A percentile compares a stretch with the other conserved stretches of the same genome.
Conservation (phyloP, 2,329 filamentous ascomycete species). For the Fusarium sp. region DNA sequence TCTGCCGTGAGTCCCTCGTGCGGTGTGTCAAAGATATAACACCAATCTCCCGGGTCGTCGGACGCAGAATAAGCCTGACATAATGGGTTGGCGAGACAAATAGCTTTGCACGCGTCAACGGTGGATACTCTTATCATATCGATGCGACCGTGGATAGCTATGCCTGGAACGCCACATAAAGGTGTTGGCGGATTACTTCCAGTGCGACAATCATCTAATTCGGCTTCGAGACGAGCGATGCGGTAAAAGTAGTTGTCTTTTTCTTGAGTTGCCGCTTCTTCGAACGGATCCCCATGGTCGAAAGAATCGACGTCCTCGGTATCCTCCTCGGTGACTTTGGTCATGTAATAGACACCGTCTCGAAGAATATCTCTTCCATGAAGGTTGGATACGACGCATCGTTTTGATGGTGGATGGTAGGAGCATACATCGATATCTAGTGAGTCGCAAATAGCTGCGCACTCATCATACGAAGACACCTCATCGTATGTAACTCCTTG, state of each 20-base stretch:
- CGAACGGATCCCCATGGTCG: background rate
- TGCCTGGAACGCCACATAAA: background rate
- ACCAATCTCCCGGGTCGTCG: background rate
- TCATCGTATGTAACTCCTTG: background rate
- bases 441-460: background rate
- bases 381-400: background rate
- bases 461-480: background rate
- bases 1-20: accelerated
- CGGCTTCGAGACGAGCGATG: background rate
- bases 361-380: background rate
- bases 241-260: background rate
- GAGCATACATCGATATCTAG: background rate
- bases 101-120: background rate
- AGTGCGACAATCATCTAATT: background rate
- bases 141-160: background rate
- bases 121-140: background rate
- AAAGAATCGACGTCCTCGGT: accelerated
- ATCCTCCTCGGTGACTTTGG: background rate
- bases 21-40: background rate
- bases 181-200: accelerated
- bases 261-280: background rate
- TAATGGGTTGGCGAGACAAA: background rate
- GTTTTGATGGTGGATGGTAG: background rate
- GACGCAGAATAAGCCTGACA: background rate
- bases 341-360: background rate